phyloP scores from a whole-genome alignment of 1,284 basidiomycete genomes.

The Moesziomyces sp. region DNA sequence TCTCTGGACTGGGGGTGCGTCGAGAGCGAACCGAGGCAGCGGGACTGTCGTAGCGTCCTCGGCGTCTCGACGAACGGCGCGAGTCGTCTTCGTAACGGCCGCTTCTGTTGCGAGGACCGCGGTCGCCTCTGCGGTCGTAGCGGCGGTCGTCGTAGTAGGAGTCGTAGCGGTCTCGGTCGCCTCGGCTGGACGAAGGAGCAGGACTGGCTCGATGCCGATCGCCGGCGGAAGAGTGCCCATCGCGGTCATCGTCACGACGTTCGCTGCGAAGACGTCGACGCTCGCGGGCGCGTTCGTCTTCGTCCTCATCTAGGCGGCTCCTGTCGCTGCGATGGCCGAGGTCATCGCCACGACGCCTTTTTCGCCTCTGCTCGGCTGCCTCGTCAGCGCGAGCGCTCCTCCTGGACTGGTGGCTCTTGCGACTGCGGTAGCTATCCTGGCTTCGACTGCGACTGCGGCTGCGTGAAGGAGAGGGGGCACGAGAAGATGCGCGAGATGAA shows the following conservation, averaged over 20 bases:
- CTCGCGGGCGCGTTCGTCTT: constrained; percentile 69
- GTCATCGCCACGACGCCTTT: constrained; percentile 49
- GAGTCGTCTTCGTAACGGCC: constrained; percentile 32
- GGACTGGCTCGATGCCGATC: constrained; percentile 26
- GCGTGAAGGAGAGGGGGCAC: constrained; percentile 22
- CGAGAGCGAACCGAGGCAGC: constrained; percentile 33
- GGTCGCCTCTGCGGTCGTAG: constrained; percentile 21
- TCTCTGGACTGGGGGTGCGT: constrained; percentile 52
- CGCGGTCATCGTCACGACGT: constrained; percentile 37
- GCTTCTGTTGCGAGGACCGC: constrained; percentile 16
- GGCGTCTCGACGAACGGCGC: constrained; percentile 22
- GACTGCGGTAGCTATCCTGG: constrained; percentile 29
- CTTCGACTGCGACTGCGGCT: constrained; percentile 36
- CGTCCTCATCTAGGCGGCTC: constrained; percentile 44
- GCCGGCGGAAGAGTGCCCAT: constrained; percentile 10
- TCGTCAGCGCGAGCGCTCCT: constrained; percentile 56
- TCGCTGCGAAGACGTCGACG: constrained; percentile 48
- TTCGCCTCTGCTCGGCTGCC: constrained; percentile 58
- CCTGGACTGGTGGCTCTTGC: constrained; percentile 27
- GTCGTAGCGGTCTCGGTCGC: constrained; percentile 33
- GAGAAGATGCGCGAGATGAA: constrained; percentile 29
- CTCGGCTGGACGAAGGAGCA: constrained; percentile 27
- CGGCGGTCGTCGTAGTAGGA: constrained; percentile 47
- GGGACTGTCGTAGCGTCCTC: constrained; percentile 35
- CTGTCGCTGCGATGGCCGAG: constrained; percentile 51